A percentile compares a stretch with the other conserved stretches of the same genome.
Conservation (phyloP, 805 yeast genomes). For the Cyberlindnera japonica region DNA sequence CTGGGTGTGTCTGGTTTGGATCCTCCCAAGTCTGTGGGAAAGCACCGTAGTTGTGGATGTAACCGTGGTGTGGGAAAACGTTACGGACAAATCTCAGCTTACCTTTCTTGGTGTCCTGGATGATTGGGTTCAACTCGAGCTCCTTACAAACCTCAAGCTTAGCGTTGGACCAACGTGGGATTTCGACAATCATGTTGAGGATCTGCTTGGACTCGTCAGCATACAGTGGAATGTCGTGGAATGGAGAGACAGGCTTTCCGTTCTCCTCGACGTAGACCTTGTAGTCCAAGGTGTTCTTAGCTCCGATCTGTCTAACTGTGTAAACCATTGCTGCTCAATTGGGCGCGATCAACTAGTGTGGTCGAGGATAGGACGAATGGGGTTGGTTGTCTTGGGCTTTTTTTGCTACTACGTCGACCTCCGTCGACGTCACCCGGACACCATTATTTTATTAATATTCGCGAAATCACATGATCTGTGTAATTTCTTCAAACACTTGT, state of each 20-base stretch:
- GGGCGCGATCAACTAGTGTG: no score
- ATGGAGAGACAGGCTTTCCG: constrained; percentile 91
- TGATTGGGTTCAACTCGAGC: constrained; percentile 65
- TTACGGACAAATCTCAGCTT: constrained; percentile 72
- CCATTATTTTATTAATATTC: no score
- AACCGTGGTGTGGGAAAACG: constrained; percentile 79
- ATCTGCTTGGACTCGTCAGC: constrained; percentile 39
- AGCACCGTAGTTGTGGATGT: constrained; percentile 85
- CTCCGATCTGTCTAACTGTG: constrained; percentile 90
- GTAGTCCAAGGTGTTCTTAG: constrained; percentile 93
- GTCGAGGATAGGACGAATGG: no score
- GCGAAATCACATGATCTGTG: no score
- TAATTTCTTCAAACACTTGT: no score
- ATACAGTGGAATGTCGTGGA: constrained; percentile 68
- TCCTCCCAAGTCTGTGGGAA: constrained; percentile 97
- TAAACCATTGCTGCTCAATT: constrained; percentile 42
- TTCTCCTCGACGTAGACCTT: constrained; percentile 87
- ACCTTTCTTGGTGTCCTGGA: constrained; percentile 76
- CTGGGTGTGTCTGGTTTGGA: constrained; percentile 54
- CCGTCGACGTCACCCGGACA: no score
- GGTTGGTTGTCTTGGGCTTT: no score
- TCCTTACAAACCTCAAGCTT: constrained; percentile 72
- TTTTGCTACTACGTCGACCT: no score
- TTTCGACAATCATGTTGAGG: constrained; percentile 69
- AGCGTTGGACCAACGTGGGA: constrained; percentile 80